phyloP scores from a whole-genome alignment of 1,284 basidiomycete genomes.

The Austroboletus novae-zelandiae region DNA sequence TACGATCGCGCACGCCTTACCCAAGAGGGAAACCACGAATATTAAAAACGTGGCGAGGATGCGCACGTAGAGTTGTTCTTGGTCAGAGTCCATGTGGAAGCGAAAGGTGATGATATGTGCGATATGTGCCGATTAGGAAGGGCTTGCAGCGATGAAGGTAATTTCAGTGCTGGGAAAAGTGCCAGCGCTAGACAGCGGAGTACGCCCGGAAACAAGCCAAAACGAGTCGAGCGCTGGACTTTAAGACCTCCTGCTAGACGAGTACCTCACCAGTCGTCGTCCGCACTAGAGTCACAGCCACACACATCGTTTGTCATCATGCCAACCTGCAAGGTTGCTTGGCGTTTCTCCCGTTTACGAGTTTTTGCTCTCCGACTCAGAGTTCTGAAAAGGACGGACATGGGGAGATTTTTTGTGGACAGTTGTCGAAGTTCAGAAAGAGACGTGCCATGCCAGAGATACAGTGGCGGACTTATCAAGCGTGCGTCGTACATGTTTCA shows the following conservation, averaged over 20 bases:
- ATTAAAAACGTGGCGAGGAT: conserved; percentile 39
- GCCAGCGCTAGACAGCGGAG: not conserved
- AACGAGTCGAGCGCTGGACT: not conserved
- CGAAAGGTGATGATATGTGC: not conserved
- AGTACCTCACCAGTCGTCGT: conserved; percentile 21
- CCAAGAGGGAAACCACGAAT: conserved; percentile 43
- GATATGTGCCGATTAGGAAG: not conserved
- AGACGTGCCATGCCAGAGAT: too few species aligned
- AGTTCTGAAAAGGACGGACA: too few species aligned
- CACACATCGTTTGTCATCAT: not conserved
- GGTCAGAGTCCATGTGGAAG: conserved; percentile 4
- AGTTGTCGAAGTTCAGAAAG: too few species aligned
- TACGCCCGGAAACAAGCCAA: not conserved
- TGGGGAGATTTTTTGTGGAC: too few species aligned
- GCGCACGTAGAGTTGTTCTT: conserved; percentile 6
- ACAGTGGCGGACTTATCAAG: too few species aligned
- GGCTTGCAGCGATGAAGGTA: too few species aligned
- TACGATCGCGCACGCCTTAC: conserved; percentile 13
- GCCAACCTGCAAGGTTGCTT: conserved; percentile 15
- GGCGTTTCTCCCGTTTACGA: too few species aligned
- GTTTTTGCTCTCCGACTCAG: too few species aligned
- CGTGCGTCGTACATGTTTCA: too few species aligned
- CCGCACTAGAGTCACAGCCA: conserved; percentile 38
- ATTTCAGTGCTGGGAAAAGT: too few species aligned
- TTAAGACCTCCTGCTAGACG: not conserved